A percentile compares a stretch with the other conserved stretches of the same genome.
phyloP scores from a whole-genome alignment of 129 eudicot species.

The Artemisia argyi region DNA sequence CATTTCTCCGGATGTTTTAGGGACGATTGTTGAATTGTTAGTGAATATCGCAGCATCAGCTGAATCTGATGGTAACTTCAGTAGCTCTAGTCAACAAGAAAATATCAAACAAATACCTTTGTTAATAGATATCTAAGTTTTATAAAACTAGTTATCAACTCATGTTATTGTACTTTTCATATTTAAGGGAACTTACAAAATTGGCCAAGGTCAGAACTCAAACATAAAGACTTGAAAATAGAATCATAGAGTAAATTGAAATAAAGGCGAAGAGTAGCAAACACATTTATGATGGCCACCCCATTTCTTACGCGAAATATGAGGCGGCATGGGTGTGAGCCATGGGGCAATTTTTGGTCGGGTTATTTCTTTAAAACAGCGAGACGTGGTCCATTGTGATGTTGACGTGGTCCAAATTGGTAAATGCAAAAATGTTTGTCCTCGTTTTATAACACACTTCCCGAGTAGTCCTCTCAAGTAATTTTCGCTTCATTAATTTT shows the following conservation, averaged over 20 bases:
- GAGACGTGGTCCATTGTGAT: too few relatives aligned
- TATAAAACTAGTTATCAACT: not conserved
- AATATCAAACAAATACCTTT: not conserved
- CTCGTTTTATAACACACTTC: too few relatives aligned
- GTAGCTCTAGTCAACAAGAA: constrained; percentile 9
- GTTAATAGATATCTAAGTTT: not conserved
- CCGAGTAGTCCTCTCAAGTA: too few relatives aligned
- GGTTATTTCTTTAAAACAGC: too few relatives aligned
- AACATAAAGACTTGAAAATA: not conserved
- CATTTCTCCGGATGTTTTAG: constrained; percentile 15
- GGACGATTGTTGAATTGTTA: constrained; percentile 10
- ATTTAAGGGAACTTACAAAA: not conserved
- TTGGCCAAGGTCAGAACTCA: not conserved
- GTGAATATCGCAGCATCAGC: constrained; percentile 36
- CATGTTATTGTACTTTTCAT: not conserved
- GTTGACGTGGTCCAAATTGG: too few relatives aligned
- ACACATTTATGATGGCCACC: not conserved
- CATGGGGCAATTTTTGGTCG: too few relatives aligned
- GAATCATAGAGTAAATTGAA: not conserved
- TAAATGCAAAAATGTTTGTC: too few relatives aligned
- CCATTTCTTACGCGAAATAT: too few relatives aligned
- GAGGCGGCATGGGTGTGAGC: too few relatives aligned
- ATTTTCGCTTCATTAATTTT: too few relatives aligned
- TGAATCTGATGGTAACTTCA: constrained; percentile 34
- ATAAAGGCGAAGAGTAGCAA: not conserved